phyloP scores from a whole-genome alignment of 257 asterid species.

The Cruciata laevipes region DNA sequence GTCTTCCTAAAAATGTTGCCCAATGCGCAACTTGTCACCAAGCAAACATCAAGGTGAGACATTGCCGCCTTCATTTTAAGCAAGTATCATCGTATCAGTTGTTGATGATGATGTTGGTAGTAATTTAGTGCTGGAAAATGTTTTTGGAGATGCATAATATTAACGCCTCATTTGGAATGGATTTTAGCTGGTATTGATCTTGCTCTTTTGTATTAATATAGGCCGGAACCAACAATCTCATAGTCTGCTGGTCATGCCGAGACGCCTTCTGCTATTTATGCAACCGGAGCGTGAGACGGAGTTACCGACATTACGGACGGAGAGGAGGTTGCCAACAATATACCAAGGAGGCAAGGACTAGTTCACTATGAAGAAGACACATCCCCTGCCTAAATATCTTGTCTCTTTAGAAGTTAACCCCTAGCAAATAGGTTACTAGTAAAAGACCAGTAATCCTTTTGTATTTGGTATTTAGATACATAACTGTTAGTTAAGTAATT shows the following conservation, averaged over 20 bases:
- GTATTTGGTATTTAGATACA: too few species aligned
- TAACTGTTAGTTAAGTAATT: too few species aligned
- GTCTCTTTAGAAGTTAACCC: too few species aligned
- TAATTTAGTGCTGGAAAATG: not conserved
- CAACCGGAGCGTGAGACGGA: conserved; percentile 51
- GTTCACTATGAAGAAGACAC: too few species aligned
- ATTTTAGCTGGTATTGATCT: not conserved
- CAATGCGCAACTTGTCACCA: conserved; percentile 72
- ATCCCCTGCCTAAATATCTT: too few species aligned
- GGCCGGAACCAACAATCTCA: conserved; percentile 75
- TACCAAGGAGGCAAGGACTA: conserved; percentile 26
- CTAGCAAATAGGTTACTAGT: too few species aligned
- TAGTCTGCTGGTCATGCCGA: conserved; percentile 87
- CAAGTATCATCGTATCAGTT: not conserved
- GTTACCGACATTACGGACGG: conserved; percentile 64
- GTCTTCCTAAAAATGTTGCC: conserved; percentile 32
- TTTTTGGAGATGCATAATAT: too few species aligned
- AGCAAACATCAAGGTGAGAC: conserved; percentile 53
- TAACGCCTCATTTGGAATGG: too few species aligned
- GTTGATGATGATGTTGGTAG: not conserved
- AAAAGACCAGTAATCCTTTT: too few species aligned
- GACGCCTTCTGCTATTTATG: conserved; percentile 77
- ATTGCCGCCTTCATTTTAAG: not conserved
- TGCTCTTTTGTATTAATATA: conserved; percentile 14
- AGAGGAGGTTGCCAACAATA: conserved; percentile 88